phyloP scores from a whole-genome alignment of 2,329 filamentous ascomycete species.

The Paecilomyces variotii region DNA sequence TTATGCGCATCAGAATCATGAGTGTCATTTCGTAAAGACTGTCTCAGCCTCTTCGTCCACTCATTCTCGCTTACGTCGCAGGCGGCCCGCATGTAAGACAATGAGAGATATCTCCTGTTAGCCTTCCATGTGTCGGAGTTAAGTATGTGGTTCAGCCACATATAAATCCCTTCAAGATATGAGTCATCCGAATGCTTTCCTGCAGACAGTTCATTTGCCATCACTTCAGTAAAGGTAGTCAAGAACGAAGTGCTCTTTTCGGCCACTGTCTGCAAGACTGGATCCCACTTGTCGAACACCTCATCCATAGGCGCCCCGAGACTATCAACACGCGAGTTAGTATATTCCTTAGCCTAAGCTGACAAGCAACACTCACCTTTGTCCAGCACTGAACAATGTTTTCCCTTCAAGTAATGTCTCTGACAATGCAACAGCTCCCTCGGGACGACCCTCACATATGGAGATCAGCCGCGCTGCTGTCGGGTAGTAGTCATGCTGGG shows the following conservation, averaged over 20 bases:
- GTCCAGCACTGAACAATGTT: constrained; percentile 17
- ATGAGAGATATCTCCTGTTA: constrained; percentile 19
- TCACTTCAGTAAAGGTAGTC: constrained; percentile 27
- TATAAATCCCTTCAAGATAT: constrained; percentile 35
- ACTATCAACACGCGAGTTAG: constrained; percentile 8
- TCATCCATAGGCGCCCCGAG: constrained; percentile 20
- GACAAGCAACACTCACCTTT: constrained; percentile 17
- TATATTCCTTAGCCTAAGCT: neutral
- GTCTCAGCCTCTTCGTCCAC: constrained; percentile 20
- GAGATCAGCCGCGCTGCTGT: constrained; percentile 16
- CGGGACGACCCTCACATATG: constrained; percentile 16
- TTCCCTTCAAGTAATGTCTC: constrained; percentile 19
- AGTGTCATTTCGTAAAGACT: constrained; percentile 9
- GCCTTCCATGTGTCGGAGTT: constrained; percentile 29
- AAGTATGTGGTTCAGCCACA: constrained; percentile 45
- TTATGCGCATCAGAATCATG: neutral
- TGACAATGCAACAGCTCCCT: constrained; percentile 14
- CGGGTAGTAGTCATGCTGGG: constrained; percentile 12
- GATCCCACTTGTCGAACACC: constrained; percentile 27
- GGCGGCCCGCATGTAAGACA: constrained; percentile 23
- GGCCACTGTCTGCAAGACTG: constrained; percentile 28
- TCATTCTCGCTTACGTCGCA: constrained; percentile 25
- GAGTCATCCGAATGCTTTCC: constrained; percentile 17
- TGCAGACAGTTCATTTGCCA: constrained; percentile 30
- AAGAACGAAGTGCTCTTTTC: constrained; percentile 27